These are phyloP conservation scores for Thielaviopsis cerberus DNA, from an alignment of 2,329 filamentous ascomycete species.

Conservation along the genomic window DNA sequence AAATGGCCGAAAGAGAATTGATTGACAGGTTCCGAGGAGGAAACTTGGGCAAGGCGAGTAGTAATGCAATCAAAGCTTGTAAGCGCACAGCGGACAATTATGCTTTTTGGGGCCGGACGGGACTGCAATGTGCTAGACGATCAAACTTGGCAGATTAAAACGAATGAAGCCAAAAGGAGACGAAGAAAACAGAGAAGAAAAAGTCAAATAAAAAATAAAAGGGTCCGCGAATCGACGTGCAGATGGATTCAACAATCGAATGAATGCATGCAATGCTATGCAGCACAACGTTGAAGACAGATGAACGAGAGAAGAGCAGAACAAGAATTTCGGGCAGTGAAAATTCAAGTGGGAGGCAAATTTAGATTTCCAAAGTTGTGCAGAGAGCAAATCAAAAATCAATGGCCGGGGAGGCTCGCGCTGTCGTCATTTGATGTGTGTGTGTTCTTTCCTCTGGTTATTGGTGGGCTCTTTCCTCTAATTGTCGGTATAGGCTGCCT, in stretches of 20 bases:
- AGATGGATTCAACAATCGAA: neutral
- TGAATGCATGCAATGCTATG: neutral
- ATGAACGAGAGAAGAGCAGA: neutral
- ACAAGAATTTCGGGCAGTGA: neutral
- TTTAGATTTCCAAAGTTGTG: neutral
- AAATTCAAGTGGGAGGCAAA: neutral
- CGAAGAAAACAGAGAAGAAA: neutral
- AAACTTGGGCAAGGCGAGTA: neutral
- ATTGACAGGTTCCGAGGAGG: neutral
- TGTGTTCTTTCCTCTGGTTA: neutral
- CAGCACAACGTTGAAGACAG: neutral
- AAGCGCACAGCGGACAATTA: neutral
- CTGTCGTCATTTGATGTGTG: neutral
- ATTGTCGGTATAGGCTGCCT: neutral
- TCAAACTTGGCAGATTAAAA: neutral
- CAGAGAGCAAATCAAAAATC: neutral
- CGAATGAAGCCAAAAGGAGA: neutral
- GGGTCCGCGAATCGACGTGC: neutral
- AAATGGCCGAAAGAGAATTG: neutral
- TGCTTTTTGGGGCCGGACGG: neutral
- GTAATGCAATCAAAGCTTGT: neutral
- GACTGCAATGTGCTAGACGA: neutral
- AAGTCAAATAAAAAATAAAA: neutral
- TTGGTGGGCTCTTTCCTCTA: neutral
- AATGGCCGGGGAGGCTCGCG: neutral